Base-by-base conservation (phyloP, 2,329 filamentous ascomycete species). In the Penicillium psychrosexuale region DNA sequence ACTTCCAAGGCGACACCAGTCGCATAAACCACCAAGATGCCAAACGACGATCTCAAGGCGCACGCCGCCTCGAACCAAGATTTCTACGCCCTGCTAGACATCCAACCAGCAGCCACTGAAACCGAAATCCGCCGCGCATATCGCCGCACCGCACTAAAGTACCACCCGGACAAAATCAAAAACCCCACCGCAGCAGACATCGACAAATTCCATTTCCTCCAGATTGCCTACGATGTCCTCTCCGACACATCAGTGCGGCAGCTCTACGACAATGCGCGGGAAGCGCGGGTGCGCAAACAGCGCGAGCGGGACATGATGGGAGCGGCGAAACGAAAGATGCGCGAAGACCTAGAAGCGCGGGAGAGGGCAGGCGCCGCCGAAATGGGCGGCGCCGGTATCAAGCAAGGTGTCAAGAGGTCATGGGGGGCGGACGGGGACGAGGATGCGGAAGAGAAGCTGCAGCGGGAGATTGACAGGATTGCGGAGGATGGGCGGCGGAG, bases 121-220 rank as follows among this genome's bases (percentile, higher is more conserved):
- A 77, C 84, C n/a, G 88, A 91, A 59, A 87, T 96, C 66, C 87
- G 90, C 60, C 86, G 88, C 62, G 91, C 90, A 42, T 97, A 93
- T 80, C 85, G 91, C 56, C 89, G 90, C 66, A 86, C 87, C 30
- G 91, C 91, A 3, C 80, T 96, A n/a, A 91, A 90, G 68, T 91
- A 92, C 78, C 93, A 97, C 72, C 93, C 93, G 1, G 93, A 97
- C 80, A 96, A 97, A 76, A 86, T 92, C 52, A 84, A 86, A 60
- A 84, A 83, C 49, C 77, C 81, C 36, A 90, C 88, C 4, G 74
- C 76, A 5, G 76, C 76, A 65, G 90, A 94, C 62, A 81, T 90
- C 43, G 86, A 87, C 53, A 89, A 89, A 67, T 97, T 95, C 78
- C 89, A 96, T 72, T 80, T 89, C 1, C 85, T 96, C 55, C 89